Base-by-base conservation (phyloP, 257 asterid species). In the Phtheirospermum japonicum region DNA sequence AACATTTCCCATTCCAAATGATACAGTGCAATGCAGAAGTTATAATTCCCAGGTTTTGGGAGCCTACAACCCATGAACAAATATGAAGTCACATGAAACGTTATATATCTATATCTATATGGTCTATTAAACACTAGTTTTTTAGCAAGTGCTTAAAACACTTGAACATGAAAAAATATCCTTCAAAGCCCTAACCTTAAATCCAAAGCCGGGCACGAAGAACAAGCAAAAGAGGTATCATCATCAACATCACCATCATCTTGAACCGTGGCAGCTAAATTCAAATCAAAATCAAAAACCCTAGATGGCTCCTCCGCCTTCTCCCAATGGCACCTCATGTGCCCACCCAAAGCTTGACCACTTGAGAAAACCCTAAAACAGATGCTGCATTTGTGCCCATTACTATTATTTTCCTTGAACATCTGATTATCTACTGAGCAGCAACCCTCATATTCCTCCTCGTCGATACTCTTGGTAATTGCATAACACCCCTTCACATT, bases 401-500 rank as follows among this genome's bases (percentile, higher is more conserved):
- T 10, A 20, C 0, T 57, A 50, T 13, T 56, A 52, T 65, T 23
- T 7, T 31, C 66, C 46, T 8, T 6, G 19, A 7, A 28, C 74
- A 33, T 68, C 69, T 36, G 42, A 32, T n/a, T 13, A 16, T 56
- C 61, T 32, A 31, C 49, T n/a, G 36, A 54, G 54, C 68, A 57
- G 13, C 69, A 40, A 0, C 67, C 59, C 0, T n/a, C n/a, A 6
- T 12, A 30, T 6, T 9, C 57, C 57, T 69, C 79, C 8, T 61
- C 88, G 0, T 11, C 81, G 0, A 37, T 63, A 64, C 52, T 73
- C 81, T 55, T 89, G 13, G 75, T 80, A 53, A 74, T 83, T 40
- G 96, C 96, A 55, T 68, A 90, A 43, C 97, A 90, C 0, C 96
- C 96, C 73, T 82, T 90, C 6, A 85, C 93, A n/a, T 90, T 90